Evolutionary conservation across 2,329 filamentous ascomycete species (phyloP).

Genomic region (Verticillium dahliae): DNA sequence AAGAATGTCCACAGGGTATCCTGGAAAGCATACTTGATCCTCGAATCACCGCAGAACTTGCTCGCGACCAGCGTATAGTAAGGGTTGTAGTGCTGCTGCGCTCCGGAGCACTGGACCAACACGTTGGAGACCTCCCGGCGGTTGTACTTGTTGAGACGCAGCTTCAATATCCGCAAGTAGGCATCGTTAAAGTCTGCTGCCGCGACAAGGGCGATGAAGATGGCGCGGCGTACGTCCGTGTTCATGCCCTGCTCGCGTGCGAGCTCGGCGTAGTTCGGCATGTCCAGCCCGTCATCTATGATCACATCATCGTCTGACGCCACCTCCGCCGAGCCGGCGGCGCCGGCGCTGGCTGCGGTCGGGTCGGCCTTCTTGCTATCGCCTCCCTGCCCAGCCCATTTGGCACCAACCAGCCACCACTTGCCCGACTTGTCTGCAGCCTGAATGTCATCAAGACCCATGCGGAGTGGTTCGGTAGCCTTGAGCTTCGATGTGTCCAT

Average conservation of each 20-base stretch:
- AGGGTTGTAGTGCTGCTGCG: conserved; percentile 80
- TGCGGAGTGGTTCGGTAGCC: conserved; percentile 72
- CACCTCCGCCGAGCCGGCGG: neutral
- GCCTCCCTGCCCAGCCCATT: conserved; percentile 54
- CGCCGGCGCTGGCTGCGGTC: neutral
- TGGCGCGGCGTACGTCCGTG: conserved; percentile 78
- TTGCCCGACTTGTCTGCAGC: conserved; percentile 83
- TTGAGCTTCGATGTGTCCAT: conserved; percentile 63
- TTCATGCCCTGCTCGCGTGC: conserved; percentile 80
- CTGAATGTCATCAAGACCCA: conserved; percentile 75
- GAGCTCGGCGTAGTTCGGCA: conserved; percentile 65
- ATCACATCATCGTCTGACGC: conserved; percentile 6
- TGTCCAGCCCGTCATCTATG: conserved; percentile 35
- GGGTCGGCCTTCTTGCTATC: neutral
- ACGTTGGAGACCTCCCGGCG: conserved; percentile 83
- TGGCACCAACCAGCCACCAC: conserved; percentile 98
- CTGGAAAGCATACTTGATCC: conserved; percentile 78
- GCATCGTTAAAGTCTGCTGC: conserved; percentile 81
- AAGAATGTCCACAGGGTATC: conserved; percentile 84
- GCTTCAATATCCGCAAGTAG: conserved; percentile 69
- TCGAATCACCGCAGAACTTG: conserved; percentile 68
- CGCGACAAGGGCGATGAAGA: conserved; percentile 87
- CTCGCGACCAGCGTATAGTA: conserved; percentile 86
- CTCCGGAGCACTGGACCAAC: conserved; percentile 77
- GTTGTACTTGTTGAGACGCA: conserved; percentile 80